Conservation (phyloP, 1,139 yeast genomes). For the Pichia sp. region DNA sequence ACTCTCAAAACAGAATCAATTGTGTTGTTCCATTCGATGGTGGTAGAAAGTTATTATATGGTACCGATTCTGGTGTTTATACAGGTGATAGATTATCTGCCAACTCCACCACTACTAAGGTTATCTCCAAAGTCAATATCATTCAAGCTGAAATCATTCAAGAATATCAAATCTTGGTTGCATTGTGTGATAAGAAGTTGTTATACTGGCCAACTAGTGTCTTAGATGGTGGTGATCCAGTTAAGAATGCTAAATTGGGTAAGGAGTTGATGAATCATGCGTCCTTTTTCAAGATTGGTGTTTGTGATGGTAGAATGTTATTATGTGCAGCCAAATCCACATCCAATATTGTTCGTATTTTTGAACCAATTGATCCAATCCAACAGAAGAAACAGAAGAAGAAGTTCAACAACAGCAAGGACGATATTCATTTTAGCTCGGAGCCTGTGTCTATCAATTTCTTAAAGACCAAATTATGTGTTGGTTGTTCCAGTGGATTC, state of each 20-base stretch:
- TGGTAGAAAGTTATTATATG: constrained; percentile 85
- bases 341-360: constrained; percentile 75
- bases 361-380: constrained; percentile 71
- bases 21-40: constrained; percentile 96
- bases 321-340: constrained; percentile 87
- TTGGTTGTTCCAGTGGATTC: constrained; percentile 96
- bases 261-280: constrained; percentile 83
- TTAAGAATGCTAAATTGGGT: constrained; percentile 70
- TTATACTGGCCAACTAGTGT: constrained; percentile 86
- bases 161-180: constrained; percentile 81
- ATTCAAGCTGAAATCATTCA: constrained; percentile 91
- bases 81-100: constrained; percentile 55
- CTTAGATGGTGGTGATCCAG: constrained; percentile 37
- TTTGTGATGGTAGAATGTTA: constrained; percentile 83
- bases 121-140: constrained; percentile 73
- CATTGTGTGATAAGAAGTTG: constrained; percentile 78
- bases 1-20: constrained; percentile 70
- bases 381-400: constrained; percentile 60
- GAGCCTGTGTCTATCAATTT: constrained; percentile 94
- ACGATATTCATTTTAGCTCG: constrained; percentile 77
- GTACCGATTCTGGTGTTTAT: constrained; percentile 91
- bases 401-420: constrained; percentile 63
- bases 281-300: constrained; percentile 87
- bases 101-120: constrained; percentile 69
- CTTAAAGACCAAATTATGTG: constrained; percentile 82